A percentile compares a stretch with the other conserved stretches of the same genome.
These are phyloP conservation scores for Beauveria asiatica DNA, from an alignment of 2,329 filamentous ascomycete species.

Conservation along the genomic window DNA sequence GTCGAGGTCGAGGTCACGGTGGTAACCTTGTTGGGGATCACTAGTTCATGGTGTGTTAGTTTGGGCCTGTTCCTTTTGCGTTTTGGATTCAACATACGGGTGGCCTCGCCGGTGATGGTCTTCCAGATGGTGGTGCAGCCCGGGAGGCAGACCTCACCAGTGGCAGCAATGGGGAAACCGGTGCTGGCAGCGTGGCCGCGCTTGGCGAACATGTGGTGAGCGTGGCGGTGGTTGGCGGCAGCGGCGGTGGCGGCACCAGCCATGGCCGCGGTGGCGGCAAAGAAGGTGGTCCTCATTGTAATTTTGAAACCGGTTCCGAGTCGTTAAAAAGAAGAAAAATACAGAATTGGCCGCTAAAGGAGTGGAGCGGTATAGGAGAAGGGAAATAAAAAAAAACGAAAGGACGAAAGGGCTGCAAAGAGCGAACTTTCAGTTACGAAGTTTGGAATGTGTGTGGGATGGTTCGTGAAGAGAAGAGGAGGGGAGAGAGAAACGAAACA, in stretches of 20 bases:
- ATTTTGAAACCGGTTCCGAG: constrained; percentile 24
- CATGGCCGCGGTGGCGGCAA: constrained; percentile 56
- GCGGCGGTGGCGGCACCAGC: constrained; percentile 48
- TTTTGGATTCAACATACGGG: constrained; percentile 40
- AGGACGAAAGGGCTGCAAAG: constrained; percentile 38
- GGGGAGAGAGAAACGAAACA: constrained; percentile 27
- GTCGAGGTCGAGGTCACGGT: constrained; percentile 11
- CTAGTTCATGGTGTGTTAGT: constrained; percentile 14
- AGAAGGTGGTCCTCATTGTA: constrained; percentile 67
- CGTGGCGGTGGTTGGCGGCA: constrained; percentile 54
- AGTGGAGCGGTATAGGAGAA: no score
- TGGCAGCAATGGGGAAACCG: background rate
- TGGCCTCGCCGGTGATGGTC: constrained; percentile 59
- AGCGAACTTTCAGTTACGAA: constrained; percentile 41
- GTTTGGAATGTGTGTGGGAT: constrained; percentile 35
- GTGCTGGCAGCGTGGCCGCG: constrained; percentile 29
- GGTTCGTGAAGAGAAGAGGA: constrained; percentile 34
- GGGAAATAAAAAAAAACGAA: constrained; percentile 34
- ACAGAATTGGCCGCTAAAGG: constrained; percentile 18
- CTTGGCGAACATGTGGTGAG: constrained; percentile 52
- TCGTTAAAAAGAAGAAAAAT: constrained; percentile 15
- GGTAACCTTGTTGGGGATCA: constrained; percentile 14
- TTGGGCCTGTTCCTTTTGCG: background rate
- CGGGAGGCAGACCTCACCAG: constrained; percentile 41
- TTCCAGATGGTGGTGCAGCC: constrained; percentile 68